Conservation (phyloP, 768 basidiomycete species). For the Rhizopogon vesiculosus region DNA sequence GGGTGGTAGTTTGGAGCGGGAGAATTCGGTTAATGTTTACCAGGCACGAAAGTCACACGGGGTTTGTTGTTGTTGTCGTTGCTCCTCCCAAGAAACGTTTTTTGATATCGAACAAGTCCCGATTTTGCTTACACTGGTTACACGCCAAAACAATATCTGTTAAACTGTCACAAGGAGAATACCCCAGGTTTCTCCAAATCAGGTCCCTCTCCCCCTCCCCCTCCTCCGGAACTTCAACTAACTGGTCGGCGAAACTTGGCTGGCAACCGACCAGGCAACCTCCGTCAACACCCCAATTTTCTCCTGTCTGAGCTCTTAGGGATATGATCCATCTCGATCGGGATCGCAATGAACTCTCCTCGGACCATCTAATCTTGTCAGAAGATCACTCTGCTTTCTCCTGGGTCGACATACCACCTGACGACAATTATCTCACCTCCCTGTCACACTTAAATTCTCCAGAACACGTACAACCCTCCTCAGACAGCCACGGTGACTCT, state of each 20-base stretch:
- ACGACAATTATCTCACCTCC: conserved; percentile 21
- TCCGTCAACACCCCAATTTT: neutral
- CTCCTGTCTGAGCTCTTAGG: conserved; percentile 5
- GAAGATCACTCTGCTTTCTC: conserved; percentile 27
- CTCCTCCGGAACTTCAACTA: neutral
- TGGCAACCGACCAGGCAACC: neutral
- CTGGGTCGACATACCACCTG: conserved; percentile 29
- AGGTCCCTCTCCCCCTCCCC: no score
- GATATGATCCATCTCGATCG: conserved; percentile 54
- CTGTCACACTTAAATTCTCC: conserved; percentile 13
- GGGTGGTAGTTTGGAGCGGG: neutral
- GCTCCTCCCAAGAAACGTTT: conserved; percentile 17
- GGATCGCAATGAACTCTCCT: conserved; percentile 37
- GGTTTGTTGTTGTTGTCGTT: conserved; percentile 6
- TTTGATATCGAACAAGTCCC: conserved; percentile 26
- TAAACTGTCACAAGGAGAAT: conserved; percentile 10
- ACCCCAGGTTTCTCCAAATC: neutral
- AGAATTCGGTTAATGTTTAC: neutral
- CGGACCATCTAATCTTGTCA: conserved; percentile 36
- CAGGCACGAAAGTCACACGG: conserved; percentile 24
- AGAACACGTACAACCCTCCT: conserved; percentile 11
- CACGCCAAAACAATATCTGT: conserved; percentile 20
- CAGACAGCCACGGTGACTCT: conserved; percentile 4
- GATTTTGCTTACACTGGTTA: conserved; percentile 25
- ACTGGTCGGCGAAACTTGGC: neutral